These are phyloP conservation scores for Ophidiomyces ophidiicola DNA, from an alignment of 2,329 filamentous ascomycete species.

Conservation along the genomic window DNA sequence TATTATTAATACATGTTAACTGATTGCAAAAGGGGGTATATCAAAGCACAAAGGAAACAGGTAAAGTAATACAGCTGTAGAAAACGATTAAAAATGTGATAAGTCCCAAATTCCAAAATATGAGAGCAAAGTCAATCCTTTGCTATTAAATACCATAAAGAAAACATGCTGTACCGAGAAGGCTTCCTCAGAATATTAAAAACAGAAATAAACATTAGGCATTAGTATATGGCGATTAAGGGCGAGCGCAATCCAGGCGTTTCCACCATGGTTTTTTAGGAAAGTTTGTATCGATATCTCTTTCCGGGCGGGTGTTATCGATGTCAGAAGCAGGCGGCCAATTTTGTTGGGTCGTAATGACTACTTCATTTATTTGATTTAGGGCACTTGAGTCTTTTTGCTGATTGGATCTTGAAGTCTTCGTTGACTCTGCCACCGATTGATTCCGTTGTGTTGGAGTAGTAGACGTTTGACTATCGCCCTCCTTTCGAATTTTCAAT, in stretches of 20 bases:
- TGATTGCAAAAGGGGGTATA: slow-evolving; percentile 2
- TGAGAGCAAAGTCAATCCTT: too few species aligned
- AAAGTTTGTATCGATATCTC: not conserved
- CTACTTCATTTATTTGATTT: not conserved
- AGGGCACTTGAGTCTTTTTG: not conserved
- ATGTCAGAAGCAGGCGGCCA: not conserved
- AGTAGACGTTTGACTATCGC: slow-evolving; percentile 1
- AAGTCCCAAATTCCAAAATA: too few species aligned
- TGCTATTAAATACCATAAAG: too few species aligned
- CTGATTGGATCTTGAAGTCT: not conserved
- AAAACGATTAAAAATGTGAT: too few species aligned
- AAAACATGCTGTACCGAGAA: not conserved
- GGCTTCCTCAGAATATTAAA: too few species aligned
- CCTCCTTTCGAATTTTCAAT: slow-evolving; percentile 9
- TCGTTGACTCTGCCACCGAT: not conserved
- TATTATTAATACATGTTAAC: too few species aligned
- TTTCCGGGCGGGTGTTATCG: not conserved
- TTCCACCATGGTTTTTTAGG: slow-evolving; percentile 9
- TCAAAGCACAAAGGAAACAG: not conserved
- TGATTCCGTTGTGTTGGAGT: not conserved
- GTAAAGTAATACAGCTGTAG: not conserved
- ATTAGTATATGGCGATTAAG: not conserved
- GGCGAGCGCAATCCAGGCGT: slow-evolving; percentile 5
- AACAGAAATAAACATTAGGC: slow-evolving; percentile 7
- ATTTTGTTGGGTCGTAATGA: not conserved